A percentile compares a stretch with the other conserved stretches of the same genome.
Evolutionary conservation across 495 filamentous ascomycete genomes (phyloP).

Genomic region (Aspergillus nanangensis): DNA sequence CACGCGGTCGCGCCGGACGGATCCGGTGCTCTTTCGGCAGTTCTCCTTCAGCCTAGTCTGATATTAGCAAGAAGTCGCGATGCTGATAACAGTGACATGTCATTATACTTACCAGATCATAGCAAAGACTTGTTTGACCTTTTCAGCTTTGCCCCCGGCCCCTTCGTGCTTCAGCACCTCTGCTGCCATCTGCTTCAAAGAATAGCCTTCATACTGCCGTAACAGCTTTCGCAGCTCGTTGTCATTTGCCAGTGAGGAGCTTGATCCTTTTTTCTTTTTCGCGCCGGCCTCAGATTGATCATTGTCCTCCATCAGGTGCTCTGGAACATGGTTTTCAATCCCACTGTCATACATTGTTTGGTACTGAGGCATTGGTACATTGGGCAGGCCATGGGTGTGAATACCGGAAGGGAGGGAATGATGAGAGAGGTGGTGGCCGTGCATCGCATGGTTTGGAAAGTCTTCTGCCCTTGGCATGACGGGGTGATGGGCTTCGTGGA

Average conservation of each 20-base stretch:
- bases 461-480: constrained; percentile 42
- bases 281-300: constrained; percentile 58
- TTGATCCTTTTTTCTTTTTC: constrained; percentile 62
- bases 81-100: too few relatives aligned
- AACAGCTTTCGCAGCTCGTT: constrained; percentile 86
- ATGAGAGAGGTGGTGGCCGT: constrained; percentile 38
- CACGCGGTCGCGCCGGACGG: constrained; percentile 86
- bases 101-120: constrained; percentile 99
- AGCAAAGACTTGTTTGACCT: constrained; percentile 93
- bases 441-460: constrained; percentile 47
- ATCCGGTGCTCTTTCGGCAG: constrained; percentile 73
- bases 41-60: constrained; percentile 70
- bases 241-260: constrained; percentile 80
- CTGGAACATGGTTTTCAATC: constrained; percentile 61
- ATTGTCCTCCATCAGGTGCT: constrained; percentile 58
- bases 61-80: constrained; percentile 12
- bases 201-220: constrained; percentile 65
- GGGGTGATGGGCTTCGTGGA: constrained; percentile 46
- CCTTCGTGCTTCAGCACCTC: constrained; percentile 72
- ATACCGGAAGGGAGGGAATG: constrained; percentile 34
- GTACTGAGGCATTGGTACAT: constrained; percentile 49
- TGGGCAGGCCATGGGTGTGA: constrained; percentile 21
- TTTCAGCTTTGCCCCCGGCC: constrained; percentile 73
- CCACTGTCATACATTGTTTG: constrained; percentile 58
- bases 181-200: constrained; percentile 74